phyloP scores from a whole-genome alignment of 73 alveolate species.

The Durusdinium trenchii region DNA sequence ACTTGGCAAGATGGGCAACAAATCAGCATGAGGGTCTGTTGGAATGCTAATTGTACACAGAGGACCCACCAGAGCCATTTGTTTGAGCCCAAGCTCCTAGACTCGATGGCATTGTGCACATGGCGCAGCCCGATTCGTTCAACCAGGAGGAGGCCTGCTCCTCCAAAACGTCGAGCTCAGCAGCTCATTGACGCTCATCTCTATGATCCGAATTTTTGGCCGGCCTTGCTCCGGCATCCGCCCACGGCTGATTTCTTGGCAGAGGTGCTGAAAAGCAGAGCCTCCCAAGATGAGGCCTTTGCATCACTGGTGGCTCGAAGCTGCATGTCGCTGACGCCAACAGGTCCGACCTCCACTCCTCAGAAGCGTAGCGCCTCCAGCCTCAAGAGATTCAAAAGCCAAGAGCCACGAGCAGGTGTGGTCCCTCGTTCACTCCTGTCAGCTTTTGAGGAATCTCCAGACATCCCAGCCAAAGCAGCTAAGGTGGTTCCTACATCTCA shows the following conservation, averaged over 20 bases:
- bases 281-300: slow-evolving; percentile 54
- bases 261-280: slow-evolving; percentile 26
- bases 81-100: too few species aligned
- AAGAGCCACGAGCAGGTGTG: background rate
- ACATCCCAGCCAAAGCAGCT: slow-evolving; percentile 37
- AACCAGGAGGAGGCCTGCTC: slow-evolving; percentile 3
- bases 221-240: slow-evolving; percentile 26
- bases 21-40: too few species aligned
- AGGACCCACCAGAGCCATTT: too few species aligned
- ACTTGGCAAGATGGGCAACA: too few species aligned
- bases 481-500: background rate
- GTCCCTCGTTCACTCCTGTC: slow-evolving; percentile 8
- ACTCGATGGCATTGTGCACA: too few species aligned
- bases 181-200: slow-evolving; percentile 47
- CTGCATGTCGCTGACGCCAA: background rate
- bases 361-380: slow-evolving; percentile 31
- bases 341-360: background rate
- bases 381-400: background rate
- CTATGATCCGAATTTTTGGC: slow-evolving; percentile 10
- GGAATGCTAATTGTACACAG: too few species aligned
- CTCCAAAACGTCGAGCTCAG: background rate
- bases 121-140: too few species aligned
- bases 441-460: slow-evolving; percentile 50
- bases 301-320: slow-evolving; percentile 22
- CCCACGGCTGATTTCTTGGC: slow-evolving; percentile 53